Evolutionary conservation across 2,329 filamentous ascomycete genomes (phyloP).

Genomic region (Arthrobotrys megalospora): DNA sequence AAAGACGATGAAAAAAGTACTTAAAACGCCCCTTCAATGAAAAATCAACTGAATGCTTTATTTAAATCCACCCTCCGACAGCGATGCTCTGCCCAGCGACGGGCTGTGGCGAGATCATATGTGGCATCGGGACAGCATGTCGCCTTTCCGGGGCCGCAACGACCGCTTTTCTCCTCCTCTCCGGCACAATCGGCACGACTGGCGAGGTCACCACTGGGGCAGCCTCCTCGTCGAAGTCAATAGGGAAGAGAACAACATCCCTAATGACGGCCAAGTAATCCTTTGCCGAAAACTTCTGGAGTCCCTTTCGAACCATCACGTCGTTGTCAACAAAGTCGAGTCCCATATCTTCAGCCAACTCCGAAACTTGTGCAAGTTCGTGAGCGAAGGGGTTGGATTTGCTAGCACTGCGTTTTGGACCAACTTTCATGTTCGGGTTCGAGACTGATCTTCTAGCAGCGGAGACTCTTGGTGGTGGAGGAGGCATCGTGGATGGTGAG

Average conservation of each 20-base stretch:
- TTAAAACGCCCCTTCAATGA: constrained; percentile 17
- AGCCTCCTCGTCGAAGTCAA: constrained; percentile 24
- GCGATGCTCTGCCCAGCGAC: constrained; percentile 35
- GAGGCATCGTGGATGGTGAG: constrained; percentile 38
- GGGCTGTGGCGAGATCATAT: constrained; percentile 33
- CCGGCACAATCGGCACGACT: constrained; percentile 28
- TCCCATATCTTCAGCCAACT: constrained; percentile 85
- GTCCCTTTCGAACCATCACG: constrained; percentile 78
- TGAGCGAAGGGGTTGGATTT: constrained; percentile 83
- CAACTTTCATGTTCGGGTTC: constrained; percentile 64
- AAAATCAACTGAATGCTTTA: constrained; percentile 1
- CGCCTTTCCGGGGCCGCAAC: constrained; percentile 31
- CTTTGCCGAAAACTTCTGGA: constrained; percentile 81
- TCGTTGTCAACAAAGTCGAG: constrained; percentile 75
- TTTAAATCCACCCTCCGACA: constrained; percentile 57
- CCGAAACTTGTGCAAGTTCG: constrained; percentile 91
- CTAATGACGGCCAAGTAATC: constrained; percentile 86
- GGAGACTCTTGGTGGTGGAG: constrained; percentile 48
- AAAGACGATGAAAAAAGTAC: constrained; percentile 4
- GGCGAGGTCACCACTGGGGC: neutral
- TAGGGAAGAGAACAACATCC: constrained; percentile 50
- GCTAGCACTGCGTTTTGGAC: constrained; percentile 64
- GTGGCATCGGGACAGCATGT: constrained; percentile 10
- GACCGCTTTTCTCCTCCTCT: constrained; percentile 42
- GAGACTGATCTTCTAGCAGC: constrained; percentile 51